A percentile compares a stretch with the other conserved stretches of the same genome.
phyloP scores from a whole-genome alignment of 2,329 filamentous ascomycete species.

The Fusarium buharicum region DNA sequence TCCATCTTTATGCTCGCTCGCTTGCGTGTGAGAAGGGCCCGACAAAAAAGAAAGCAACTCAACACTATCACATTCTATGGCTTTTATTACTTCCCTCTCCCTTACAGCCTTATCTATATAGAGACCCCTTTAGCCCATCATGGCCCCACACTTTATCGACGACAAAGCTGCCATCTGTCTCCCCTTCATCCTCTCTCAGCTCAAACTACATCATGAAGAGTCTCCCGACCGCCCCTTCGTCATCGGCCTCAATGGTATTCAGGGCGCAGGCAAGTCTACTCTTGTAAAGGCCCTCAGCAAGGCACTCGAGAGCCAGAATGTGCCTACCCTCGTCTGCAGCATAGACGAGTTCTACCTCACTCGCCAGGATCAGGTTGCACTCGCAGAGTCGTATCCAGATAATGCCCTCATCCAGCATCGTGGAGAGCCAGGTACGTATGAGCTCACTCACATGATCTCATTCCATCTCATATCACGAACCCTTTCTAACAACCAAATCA shows the following conservation, averaged over 20 bases:
- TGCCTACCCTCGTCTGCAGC: slow-evolving; percentile 77
- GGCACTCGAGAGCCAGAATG: slow-evolving; percentile 66
- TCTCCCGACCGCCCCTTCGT: slow-evolving; percentile 71
- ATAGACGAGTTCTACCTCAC: slow-evolving; percentile 91
- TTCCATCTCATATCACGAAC: neutral
- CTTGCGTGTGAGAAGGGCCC: slow-evolving; percentile 26
- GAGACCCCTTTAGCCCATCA: slow-evolving; percentile 25
- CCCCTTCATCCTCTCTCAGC: slow-evolving; percentile 75
- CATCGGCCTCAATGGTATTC: slow-evolving; percentile 89
- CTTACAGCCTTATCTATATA: neutral
- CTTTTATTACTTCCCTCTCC: slow-evolving; percentile 11
- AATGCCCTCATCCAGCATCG: slow-evolving; percentile 84
- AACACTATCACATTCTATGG: slow-evolving; percentile 28
- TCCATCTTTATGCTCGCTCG: slow-evolving; percentile 22
- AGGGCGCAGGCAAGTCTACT: slow-evolving; percentile 93
- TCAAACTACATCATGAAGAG: slow-evolving; percentile 60
- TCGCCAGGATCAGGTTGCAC: slow-evolving; percentile 72
- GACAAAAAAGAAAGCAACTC: slow-evolving; percentile 31
- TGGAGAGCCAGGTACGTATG: slow-evolving; percentile 74
- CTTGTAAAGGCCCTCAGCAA: slow-evolving; percentile 75
- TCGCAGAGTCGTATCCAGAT: slow-evolving; percentile 71
- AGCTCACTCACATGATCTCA: neutral
- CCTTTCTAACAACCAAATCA: slow-evolving; percentile 27
- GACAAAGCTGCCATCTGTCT: slow-evolving; percentile 83
- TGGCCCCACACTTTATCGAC: slow-evolving; percentile 66